Base-by-base conservation (phyloP, 2,329 filamentous ascomycete genomes). In the Didymella lethalis region DNA sequence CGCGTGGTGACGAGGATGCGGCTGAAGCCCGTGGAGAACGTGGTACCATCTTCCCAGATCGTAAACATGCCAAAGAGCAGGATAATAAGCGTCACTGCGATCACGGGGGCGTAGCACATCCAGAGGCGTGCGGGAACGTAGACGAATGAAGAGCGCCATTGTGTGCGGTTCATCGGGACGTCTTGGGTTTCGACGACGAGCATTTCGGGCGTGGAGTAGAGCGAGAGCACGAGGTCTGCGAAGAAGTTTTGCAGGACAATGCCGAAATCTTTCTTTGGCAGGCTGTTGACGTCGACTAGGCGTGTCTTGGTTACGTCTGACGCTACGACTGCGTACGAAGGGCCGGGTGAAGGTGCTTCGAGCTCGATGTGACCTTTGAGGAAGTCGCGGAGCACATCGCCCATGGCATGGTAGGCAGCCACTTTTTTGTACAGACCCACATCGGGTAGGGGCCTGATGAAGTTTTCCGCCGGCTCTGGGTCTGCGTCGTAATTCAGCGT, bases 291-390 rank as follows among this genome's bases (percentile, higher is more conserved):
- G 62, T 79, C 69, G 18, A 83, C 71, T 1, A 84, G 70, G n/a
- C 74, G 73, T 1, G 81, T 83, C 57, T 79, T 78, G 7, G 79
- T 72, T 18, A 79, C 74, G 4, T 78, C 71, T 3, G 71, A 73
- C 36, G 67, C 60, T 2, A 70, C 66, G 11, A 66, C 64, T 16
- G 71, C 46, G 25, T 70, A 75, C 14, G 64, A 66, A 2, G 69
- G 74, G 26, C 68, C 74, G 1, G 69, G 73, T 2, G 65, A 50
- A 4, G 65, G 67, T 6, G 71, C 54, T 7, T 71, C 67, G 10
- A 76, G 48, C 43, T 73, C 73, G 11, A 78, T 66, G 4, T 66
- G 64, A 2, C 75, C 75, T 1, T 63, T 53, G 0, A 78, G 63
- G 28, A 76, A 78, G 1, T 64, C 48, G 2, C 75, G 69, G 7